Evolutionary conservation across 257 asterid species (phyloP).

Genomic region (Jaltomata sinuosa): DNA sequence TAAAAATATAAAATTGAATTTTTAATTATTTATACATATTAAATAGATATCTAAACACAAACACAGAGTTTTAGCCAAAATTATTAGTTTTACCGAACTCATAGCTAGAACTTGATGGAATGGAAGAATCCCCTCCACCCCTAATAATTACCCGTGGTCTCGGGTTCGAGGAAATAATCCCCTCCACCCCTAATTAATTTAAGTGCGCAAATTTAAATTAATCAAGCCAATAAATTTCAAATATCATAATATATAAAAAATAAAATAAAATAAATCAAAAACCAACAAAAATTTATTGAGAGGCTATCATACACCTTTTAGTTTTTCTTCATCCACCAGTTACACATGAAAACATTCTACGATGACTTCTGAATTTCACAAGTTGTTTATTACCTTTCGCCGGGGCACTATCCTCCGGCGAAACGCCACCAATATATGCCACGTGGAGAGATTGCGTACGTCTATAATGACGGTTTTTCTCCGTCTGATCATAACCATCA

Average conservation of each 20-base stretch:
- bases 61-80: background rate
- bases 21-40: background rate
- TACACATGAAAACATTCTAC: conserved; percentile 45
- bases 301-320: background rate
- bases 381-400: conserved; percentile 23
- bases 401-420: background rate
- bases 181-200: too few relatives aligned
- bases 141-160: too few relatives aligned
- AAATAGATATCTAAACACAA: background rate
- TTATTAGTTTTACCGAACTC: background rate
- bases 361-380: conserved; percentile 41
- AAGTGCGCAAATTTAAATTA: too few relatives aligned
- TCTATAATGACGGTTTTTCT: conserved; percentile 11
- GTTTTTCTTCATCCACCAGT: conserved; percentile 20
- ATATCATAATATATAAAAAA: background rate
- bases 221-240: too few relatives aligned
- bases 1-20: background rate
- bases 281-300: background rate
- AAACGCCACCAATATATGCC: background rate
- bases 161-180: too few relatives aligned
- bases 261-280: too few relatives aligned
- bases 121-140: background rate
- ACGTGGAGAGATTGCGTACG: background rate
- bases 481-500: background rate
- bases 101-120: background rate